These are phyloP conservation scores for Mucor indicus DNA, from an alignment of 371 early-diverging fungal genomes.

Conservation along the genomic window DNA sequence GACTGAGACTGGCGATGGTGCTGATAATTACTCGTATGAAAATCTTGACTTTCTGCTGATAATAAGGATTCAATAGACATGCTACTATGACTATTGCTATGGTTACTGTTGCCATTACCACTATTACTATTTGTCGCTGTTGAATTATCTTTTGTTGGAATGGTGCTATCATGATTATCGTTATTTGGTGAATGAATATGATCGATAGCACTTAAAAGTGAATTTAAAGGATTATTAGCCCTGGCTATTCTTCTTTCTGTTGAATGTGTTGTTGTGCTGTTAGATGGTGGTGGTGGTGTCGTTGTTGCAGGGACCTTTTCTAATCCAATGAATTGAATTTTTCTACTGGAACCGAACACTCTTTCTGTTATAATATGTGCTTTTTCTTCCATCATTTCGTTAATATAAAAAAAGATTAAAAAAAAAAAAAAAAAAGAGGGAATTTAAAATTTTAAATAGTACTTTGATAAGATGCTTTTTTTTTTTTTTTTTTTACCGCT, in stretches of 20 bases:
- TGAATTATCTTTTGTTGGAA: no score
- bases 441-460: no score
- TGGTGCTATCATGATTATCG: neutral
- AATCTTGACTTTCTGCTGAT: no score
- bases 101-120: no score
- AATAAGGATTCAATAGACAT: slow-evolving; percentile 37
- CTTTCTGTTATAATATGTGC: slow-evolving; percentile 43
- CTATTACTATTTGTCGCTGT: slow-evolving; percentile 4
- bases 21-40: slow-evolving; percentile 1
- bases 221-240: slow-evolving; percentile 19
- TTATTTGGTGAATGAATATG: neutral
- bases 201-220: slow-evolving; percentile 22
- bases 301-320: slow-evolving; percentile 5
- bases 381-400: slow-evolving; percentile 26
- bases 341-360: slow-evolving; percentile 42
- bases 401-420: no score
- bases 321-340: slow-evolving; percentile 39
- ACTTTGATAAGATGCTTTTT: no score
- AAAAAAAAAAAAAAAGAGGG: no score
- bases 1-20: slow-evolving; percentile 12
- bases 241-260: neutral
- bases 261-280: neutral
- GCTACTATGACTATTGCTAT: no score
- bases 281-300: slow-evolving; percentile 7
- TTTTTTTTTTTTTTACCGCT: no score